phyloP scores from a whole-genome alignment of 768 basidiomycete species.

The Boletus barrowsii region DNA sequence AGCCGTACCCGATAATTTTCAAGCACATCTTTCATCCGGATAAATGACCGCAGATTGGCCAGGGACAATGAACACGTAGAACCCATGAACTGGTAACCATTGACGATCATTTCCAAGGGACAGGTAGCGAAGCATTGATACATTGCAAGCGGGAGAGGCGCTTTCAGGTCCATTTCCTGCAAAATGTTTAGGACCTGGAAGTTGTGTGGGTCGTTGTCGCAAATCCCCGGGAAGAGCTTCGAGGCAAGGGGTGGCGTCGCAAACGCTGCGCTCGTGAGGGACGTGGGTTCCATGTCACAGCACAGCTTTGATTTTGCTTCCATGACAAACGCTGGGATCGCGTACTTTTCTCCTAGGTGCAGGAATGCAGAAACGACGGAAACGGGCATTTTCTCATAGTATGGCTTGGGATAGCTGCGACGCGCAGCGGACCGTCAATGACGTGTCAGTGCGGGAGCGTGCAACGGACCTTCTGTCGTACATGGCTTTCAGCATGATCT shows the following conservation, averaged over 20 bases:
- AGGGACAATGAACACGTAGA: neutral
- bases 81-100: slow-evolving; percentile 2
- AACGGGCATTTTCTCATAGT: neutral
- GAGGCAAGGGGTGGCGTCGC: fast-evolving
- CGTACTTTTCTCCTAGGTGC: slow-evolving; percentile 19
- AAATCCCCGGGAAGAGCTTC: neutral
- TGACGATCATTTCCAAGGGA: neutral
- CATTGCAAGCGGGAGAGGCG: slow-evolving; percentile 7
- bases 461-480: slow-evolving; percentile 13
- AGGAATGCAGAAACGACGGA: slow-evolving; percentile 4
- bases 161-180: neutral
- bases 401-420: neutral
- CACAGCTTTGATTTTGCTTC: slow-evolving; percentile 9
- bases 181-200: slow-evolving; percentile 18
- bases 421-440: neutral
- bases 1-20: neutral
- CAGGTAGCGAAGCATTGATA: neutral
- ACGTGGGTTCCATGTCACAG: neutral
- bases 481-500: slow-evolving; percentile 13
- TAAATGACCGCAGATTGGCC: slow-evolving; percentile 3
- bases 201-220: slow-evolving; percentile 7
- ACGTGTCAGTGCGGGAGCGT: neutral
- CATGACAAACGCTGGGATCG: slow-evolving; percentile 1
- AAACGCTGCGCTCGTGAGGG: neutral
- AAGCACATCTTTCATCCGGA: slow-evolving; percentile 4